These are phyloP conservation scores for Cystofilobasidium bisporidii DNA, from an alignment of 768 basidiomycete species.

Conservation along the genomic window DNA sequence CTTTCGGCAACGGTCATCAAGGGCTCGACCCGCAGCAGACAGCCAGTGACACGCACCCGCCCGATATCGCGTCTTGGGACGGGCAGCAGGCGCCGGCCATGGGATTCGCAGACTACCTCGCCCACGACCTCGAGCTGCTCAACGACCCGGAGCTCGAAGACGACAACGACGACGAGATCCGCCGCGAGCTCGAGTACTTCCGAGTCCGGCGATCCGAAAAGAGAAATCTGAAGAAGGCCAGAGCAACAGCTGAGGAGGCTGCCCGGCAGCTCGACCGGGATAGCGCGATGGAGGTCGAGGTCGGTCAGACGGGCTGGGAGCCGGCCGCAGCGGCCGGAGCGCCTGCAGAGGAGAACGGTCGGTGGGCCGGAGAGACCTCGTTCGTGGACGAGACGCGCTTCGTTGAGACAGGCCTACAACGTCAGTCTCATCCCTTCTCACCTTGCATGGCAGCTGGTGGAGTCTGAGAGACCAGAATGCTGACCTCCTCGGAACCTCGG, in stretches of 20 bases:
- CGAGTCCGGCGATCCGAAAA: neutral
- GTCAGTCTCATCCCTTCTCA: neutral
- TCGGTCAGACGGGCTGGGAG: no score
- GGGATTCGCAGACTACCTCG: neutral
- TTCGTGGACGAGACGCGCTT: neutral
- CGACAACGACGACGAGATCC: neutral
- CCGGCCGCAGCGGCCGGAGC: neutral
- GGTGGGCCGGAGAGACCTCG: neutral
- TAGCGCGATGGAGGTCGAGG: no score
- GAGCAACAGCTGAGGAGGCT: neutral
- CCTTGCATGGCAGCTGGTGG: neutral
- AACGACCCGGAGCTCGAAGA: neutral
- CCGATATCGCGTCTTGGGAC: no score
- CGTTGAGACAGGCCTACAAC: neutral
- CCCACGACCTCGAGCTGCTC: neutral
- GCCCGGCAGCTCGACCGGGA: no score
- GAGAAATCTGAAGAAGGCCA: no score
- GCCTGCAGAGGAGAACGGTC: neutral
- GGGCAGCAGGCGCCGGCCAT: neutral
- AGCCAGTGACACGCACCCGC: no score
- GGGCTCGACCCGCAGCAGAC: no score
- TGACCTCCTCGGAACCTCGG: no score
- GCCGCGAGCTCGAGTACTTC: neutral
- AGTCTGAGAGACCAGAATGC: neutral
- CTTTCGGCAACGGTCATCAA: no score